phyloP scores from a whole-genome alignment of 129 eudicot genomes.

The Arctium minus region DNA sequence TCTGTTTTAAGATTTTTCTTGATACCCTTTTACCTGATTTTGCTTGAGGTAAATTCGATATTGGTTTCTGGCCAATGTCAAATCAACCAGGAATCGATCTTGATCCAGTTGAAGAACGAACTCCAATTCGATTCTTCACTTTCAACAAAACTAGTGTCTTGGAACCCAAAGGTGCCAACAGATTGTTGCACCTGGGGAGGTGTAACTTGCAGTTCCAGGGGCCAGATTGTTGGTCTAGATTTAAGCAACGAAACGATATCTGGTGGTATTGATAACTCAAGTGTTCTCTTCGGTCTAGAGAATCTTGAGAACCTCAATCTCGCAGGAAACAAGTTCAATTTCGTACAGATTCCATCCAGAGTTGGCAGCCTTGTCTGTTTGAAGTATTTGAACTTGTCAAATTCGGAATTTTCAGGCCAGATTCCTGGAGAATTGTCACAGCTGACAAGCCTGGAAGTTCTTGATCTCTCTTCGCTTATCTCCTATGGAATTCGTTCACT shows the following conservation, averaged over 20 bases:
- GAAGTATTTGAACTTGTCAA: constrained; percentile 52
- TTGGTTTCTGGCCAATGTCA: constrained; percentile 42
- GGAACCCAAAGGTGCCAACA: constrained; percentile 24
- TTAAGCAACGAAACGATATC: constrained; percentile 31
- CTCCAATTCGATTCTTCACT: constrained; percentile 12
- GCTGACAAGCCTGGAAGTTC: constrained; percentile 40
- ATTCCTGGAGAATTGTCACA: constrained; percentile 49
- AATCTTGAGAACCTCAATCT: constrained; percentile 43
- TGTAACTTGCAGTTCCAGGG: constrained; percentile 28
- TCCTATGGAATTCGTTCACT: not conserved
- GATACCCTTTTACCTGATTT: constrained; percentile 14
- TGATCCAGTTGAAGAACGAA: constrained; percentile 32
- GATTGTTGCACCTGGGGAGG: constrained; percentile 71
- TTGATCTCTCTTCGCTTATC: constrained; percentile 46
- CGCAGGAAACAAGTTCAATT: constrained; percentile 34
- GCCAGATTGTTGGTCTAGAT: constrained; percentile 45
- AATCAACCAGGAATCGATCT: constrained; percentile 26
- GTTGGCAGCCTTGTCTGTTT: constrained; percentile 40
- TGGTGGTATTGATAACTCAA: constrained; percentile 32
- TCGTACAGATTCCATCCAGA: constrained; percentile 27
- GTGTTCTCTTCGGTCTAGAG: constrained; percentile 30
- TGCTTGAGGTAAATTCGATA: not conserved
- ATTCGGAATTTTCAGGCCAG: constrained; percentile 47
- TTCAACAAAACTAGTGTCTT: constrained; percentile 34
- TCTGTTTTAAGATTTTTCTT: constrained; percentile 24